Evolutionary conservation across 2,329 filamentous ascomycete species (phyloP), one percentile per base, ranked within the genome.

Genomic region (Penicillium sp.): DNA sequence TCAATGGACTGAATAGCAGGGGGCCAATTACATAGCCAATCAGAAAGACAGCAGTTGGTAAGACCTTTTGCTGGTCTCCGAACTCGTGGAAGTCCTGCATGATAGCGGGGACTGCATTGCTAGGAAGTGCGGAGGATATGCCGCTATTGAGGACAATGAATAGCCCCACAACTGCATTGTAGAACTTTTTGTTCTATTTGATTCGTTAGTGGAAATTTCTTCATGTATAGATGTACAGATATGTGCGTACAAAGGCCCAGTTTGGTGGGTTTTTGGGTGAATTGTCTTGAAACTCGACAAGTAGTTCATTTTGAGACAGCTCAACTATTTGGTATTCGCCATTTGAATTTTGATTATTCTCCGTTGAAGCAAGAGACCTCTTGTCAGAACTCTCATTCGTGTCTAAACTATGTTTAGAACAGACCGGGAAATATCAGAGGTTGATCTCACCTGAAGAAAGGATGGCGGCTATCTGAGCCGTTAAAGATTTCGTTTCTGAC

Each of bases 21-120:
- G 77, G 76, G 0, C 76, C 77, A 10, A 78, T 61, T 5, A 70
- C 68, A 54, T 74, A 76, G 2, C 73, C 74, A 18, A 74, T 66
- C 1, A 76, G 61, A 44, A 74, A 76, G 6, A 73, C 64, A 5
- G 72, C 69, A 1, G 72, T 74, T 9, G 73, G 73, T 11, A 74
- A 55, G 31, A 66, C 66, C 34, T 65, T 65, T 48, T 75, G 71
- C 8, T 68, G 57, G 11, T 65, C 46, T 22, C 67, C 67, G 14
- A 64, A 66, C 29, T 66, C 50, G 46, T 64, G 24, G 51, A 72
- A 71, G n/a, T 74, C 61, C 24, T 69, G 57, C 56, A 72, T 68
- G 47, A 76, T 75, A 46, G 63, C 65, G 22, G 68, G 67, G 26
- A 75, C 67, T 40, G 72, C 72, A 61, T 74, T 74, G 61, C 72